Evolutionary conservation across 306 rosid species (phyloP), one percentile per base, ranked within the genome.

Genomic region (Alnus glutinosa): DNA sequence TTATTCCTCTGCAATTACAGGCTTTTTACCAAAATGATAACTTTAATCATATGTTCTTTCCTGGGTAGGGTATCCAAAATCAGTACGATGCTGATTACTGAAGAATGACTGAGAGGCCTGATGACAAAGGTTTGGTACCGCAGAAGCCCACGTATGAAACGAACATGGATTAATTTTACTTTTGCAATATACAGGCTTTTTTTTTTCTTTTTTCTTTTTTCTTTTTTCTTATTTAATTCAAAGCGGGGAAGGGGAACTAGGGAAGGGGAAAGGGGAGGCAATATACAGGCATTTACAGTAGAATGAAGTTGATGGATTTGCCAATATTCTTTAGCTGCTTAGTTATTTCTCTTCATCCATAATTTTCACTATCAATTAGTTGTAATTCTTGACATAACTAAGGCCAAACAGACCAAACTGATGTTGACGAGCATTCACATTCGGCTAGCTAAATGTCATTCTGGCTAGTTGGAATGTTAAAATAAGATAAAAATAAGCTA

Each of bases 1-100:
- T 80, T 80, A 57, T 80, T 78, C 85, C 79, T 77, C 59, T 78
- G 83, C 79, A 78, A 19, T 62, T 34, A 47, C 71, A 71, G 80
- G 74, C 77, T 80, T 80, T 78, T 77, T 39, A 48, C 12, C 44
- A 81, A 48, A 58, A 55, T 80, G 52, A 80, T 47, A 52, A 42
- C 84, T 78, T 80, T 73, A 78, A 76, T 81, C 80, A 55, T 48
- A 9, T 47, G 37, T 75, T 70, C 51, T 73, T 46, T 80, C 55
- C 28, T 70, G 3, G 23, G 12, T 48, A 15, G 12, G n/a, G 50
- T 68, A 68, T 68, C 72, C 14, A 63, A 73, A 73, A 50, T 42
- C 16, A 37, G 64, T 37, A 73, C 32, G 32, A 67, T 67, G 32
- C 23, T 67, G 72, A 12, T 8, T 55, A 16, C 13, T 12, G 15